phyloP scores from a whole-genome alignment of 1,284 basidiomycete genomes.

The Entoloma clypeatum region DNA sequence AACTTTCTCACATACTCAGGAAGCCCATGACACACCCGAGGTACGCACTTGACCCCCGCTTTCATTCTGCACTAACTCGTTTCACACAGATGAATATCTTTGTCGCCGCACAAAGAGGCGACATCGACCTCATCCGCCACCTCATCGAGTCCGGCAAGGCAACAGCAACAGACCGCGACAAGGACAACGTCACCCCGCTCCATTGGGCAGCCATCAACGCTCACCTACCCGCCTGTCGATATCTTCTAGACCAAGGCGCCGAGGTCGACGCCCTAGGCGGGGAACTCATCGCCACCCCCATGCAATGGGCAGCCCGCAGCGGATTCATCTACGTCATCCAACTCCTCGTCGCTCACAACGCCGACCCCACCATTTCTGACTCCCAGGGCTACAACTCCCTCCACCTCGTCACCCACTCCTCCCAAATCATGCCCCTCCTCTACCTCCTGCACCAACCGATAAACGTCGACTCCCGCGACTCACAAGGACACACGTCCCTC shows the following conservation, averaged over 20 bases:
- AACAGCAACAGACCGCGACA: slow-evolving; percentile 77
- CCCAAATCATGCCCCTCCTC: slow-evolving; percentile 89
- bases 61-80: slow-evolving; percentile 5
- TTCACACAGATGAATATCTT: slow-evolving; percentile 62
- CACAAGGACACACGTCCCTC: slow-evolving; percentile 90
- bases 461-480: slow-evolving; percentile 83
- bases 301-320: slow-evolving; percentile 97
- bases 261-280: slow-evolving; percentile 94
- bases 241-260: slow-evolving; percentile 89
- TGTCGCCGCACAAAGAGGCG: slow-evolving; percentile 84
- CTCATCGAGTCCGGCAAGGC: slow-evolving; percentile 75
- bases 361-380: slow-evolving; percentile 90
- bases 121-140: slow-evolving; percentile 62
- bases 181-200: slow-evolving; percentile 89
- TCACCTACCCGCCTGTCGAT: slow-evolving; percentile 74
- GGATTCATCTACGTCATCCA: slow-evolving; percentile 96
- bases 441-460: slow-evolving; percentile 92
- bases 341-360: slow-evolving; percentile 82
- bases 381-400: slow-evolving; percentile 96
- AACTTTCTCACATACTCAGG: slow-evolving; percentile 35
- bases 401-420: slow-evolving; percentile 93
- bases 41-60: slow-evolving; percentile 18
- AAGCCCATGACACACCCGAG: slow-evolving; percentile 27
- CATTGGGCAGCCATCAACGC: slow-evolving; percentile 98
- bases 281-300: slow-evolving; percentile 91